phyloP scores from a whole-genome alignment of 768 basidiomycete genomes.

The Lyophyllum atratum region DNA sequence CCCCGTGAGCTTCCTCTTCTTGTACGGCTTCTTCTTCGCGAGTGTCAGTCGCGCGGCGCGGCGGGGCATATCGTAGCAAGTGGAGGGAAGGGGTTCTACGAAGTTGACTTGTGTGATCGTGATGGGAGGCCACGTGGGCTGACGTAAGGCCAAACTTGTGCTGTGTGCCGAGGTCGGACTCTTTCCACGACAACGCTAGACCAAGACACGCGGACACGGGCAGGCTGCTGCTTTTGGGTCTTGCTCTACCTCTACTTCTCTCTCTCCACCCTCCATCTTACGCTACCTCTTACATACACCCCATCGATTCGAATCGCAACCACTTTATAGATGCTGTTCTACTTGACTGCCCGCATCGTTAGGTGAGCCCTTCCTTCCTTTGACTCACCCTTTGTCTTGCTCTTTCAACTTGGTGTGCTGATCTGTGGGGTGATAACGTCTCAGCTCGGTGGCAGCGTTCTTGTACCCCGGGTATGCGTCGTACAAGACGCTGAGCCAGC shows the following conservation, averaged over 20 bases:
- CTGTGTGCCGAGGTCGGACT: too few relatives aligned
- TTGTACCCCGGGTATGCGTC: constrained; percentile 94
- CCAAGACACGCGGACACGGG: not conserved
- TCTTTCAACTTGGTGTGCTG: constrained; percentile 1
- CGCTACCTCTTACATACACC: too few relatives aligned
- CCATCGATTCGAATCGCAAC: not conserved
- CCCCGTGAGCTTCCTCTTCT: not conserved
- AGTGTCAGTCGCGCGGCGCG: constrained; percentile 8
- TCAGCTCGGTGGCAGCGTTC: constrained; percentile 74
- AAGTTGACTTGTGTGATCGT: not conserved
- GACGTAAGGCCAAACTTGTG: too few relatives aligned
- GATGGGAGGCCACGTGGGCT: too few relatives aligned
- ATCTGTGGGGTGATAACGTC: not conserved
- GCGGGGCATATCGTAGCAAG: not conserved
- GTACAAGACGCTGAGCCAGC: constrained; percentile 89
- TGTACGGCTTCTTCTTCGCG: constrained; percentile 12
- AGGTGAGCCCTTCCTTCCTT: constrained; percentile 32
- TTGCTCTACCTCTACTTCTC: not conserved
- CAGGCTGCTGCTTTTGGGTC: not conserved
- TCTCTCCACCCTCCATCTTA: too few relatives aligned
- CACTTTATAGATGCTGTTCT: constrained; percentile 43
- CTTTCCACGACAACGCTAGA: not conserved
- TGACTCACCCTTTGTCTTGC: not conserved
- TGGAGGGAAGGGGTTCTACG: not conserved
- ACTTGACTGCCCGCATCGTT: constrained; percentile 48